Conservation (phyloP, 2,329 filamentous ascomycete species). For the Tricladium varicosporioides region DNA sequence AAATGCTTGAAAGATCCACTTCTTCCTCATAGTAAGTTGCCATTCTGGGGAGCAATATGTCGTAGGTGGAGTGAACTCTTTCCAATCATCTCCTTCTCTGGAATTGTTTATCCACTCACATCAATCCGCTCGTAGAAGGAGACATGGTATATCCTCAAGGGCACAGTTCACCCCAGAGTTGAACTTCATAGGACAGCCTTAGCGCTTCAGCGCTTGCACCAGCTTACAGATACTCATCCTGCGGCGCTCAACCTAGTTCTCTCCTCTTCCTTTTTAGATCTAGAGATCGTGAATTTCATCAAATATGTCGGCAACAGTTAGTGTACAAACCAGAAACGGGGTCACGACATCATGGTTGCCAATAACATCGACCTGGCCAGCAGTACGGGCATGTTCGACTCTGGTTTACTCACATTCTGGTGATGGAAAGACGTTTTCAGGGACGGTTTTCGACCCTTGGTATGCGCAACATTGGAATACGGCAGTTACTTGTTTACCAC, state of each 20-base stretch:
- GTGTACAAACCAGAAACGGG: not conserved
- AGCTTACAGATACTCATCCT: not conserved
- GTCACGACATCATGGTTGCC: not conserved
- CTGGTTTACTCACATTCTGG: not conserved
- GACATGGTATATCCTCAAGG: no score
- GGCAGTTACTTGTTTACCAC: not conserved
- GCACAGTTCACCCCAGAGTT: no score
- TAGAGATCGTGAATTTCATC: not conserved
- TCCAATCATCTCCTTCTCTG: no score
- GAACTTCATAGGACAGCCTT: no score
- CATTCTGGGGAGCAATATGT: no score
- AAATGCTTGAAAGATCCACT: not conserved
- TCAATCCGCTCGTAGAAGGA: no score
- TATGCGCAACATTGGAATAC: not conserved
- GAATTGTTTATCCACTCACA: no score
- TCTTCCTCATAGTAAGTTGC: not conserved
- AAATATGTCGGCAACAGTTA: not conserved
- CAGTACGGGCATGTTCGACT: not conserved
- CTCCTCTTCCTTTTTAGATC: not conserved
- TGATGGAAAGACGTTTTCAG: not conserved
- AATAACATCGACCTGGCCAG: not conserved
- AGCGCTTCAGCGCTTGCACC: no score
- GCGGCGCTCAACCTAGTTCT: not conserved
- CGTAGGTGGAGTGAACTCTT: no score
- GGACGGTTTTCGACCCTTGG: not conserved